Percentiles rank a stretch among this genome's conserved stretches.
These are phyloP conservation scores for Penicillium sp. DNA, from an alignment of 2,329 filamentous ascomycete genomes.

Conservation along the genomic window DNA sequence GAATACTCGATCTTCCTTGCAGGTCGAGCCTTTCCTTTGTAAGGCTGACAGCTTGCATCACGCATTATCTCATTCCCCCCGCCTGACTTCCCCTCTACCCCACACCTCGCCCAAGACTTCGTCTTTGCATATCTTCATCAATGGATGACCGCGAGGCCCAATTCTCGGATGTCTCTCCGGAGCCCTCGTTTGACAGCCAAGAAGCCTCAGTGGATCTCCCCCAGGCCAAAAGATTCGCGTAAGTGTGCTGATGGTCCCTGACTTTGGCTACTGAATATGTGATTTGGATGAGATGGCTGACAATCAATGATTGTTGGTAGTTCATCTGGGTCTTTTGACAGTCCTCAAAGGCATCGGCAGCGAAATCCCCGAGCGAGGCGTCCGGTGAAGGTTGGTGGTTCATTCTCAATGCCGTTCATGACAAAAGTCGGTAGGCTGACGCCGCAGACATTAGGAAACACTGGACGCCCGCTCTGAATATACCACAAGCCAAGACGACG, in stretches of 20 bases:
- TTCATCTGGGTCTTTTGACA: constrained; percentile 48
- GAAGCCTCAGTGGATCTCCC: constrained; percentile 7
- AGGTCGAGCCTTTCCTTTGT: constrained; percentile 11
- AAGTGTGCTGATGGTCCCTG: constrained; percentile 3
- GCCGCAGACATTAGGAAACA: constrained; percentile 60
- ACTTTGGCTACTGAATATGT: not conserved
- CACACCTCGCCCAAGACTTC: constrained; percentile 10
- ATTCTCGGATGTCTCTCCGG: constrained; percentile 11
- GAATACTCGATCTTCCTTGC: constrained; percentile 5
- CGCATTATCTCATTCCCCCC: constrained; percentile 18
- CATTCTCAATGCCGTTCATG: constrained; percentile 1
- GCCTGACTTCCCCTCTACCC: constrained; percentile 17
- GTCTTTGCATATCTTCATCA: not conserved
- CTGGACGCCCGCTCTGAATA: constrained; percentile 85
- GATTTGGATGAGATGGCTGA: not conserved
- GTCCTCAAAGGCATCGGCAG: constrained; percentile 60
- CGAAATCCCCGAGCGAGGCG: constrained; percentile 56
- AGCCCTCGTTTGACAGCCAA: constrained; percentile 8
- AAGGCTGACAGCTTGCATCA: constrained; percentile 21
- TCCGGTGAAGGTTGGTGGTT: constrained; percentile 51
- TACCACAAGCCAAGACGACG: constrained; percentile 75
- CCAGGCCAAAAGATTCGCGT: constrained; percentile 12
- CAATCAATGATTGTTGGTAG: constrained; percentile 6
- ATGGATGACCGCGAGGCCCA: constrained; percentile 14
- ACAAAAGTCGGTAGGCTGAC: constrained; percentile 10